phyloP scores from a whole-genome alignment of 345 rosid species.

The Sonneratia caseolaris region DNA sequence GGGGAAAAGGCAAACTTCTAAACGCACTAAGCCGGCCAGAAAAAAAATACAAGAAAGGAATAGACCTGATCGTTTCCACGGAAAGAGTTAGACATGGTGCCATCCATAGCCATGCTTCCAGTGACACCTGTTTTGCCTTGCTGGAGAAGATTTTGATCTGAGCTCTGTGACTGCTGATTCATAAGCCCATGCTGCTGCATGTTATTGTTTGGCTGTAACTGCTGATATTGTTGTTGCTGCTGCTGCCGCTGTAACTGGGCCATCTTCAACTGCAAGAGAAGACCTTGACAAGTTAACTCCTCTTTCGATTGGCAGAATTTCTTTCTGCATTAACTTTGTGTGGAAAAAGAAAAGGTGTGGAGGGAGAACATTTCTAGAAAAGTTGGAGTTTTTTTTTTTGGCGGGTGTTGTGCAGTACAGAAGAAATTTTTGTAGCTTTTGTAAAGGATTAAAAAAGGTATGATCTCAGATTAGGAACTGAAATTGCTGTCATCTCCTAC shows the following conservation, averaged over 20 bases:
- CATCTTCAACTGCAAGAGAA: conserved; percentile 43
- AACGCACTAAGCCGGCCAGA: not conserved
- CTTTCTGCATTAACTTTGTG: not conserved
- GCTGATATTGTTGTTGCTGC: conserved; percentile 25
- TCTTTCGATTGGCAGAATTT: not conserved
- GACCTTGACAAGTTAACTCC: not conserved
- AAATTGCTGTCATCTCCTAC: not conserved
- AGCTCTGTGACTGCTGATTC: conserved; percentile 67
- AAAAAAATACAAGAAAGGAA: not conserved
- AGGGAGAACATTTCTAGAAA: not conserved
- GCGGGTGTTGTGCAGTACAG: not conserved
- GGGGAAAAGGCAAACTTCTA: not conserved
- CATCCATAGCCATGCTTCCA: conserved; percentile 64
- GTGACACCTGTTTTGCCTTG: conserved; percentile 82
- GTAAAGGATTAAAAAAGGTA: no score
- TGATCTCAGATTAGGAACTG: not conserved
- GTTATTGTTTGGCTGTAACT: conserved; percentile 36
- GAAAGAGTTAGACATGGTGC: conserved; percentile 81
- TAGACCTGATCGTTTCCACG: conserved; percentile 97
- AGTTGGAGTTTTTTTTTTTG: no score
- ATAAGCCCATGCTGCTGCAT: conserved; percentile 49
- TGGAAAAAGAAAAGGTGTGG: not conserved
- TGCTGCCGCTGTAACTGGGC: conserved; percentile 51
- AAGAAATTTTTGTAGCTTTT: no score
- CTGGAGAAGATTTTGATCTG: conserved; percentile 44